These are phyloP conservation scores for Lipomyces kockii DNA, from an alignment of 805 yeast genomes.

Conservation along the genomic window DNA sequence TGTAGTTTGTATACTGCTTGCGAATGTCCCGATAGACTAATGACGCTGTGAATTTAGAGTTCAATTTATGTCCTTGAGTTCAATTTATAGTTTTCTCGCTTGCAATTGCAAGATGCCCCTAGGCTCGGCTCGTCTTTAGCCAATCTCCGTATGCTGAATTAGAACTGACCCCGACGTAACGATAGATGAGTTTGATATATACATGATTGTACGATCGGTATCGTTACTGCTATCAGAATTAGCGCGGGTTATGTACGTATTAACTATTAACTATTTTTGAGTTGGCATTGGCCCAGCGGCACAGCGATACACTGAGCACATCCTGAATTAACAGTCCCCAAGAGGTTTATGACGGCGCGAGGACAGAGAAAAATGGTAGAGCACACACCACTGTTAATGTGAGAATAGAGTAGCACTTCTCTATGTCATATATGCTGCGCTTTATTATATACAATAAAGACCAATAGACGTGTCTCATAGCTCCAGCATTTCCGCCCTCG, in stretches of 20 bases:
- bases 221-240: background rate
- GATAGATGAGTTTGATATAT: too few relatives aligned
- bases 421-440: background rate
- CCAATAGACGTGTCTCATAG: background rate
- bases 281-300: too few relatives aligned
- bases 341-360: too few relatives aligned
- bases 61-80: background rate
- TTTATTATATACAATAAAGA: background rate
- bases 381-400: too few relatives aligned
- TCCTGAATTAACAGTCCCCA: too few relatives aligned
- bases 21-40: background rate
- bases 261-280: too few relatives aligned
- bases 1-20: background rate
- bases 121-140: too few relatives aligned
- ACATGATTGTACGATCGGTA: background rate
- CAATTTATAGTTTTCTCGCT: background rate
- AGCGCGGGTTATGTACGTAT: background rate
- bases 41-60: too few relatives aligned
- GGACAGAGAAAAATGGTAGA: too few relatives aligned
- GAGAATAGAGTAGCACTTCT: background rate
- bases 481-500: constrained; percentile 33
- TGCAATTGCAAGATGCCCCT: too few relatives aligned
- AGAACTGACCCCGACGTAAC: background rate
- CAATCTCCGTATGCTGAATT: background rate
- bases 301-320: too few relatives aligned